These are phyloP conservation scores for Combretum micranthum DNA, from an alignment of 345 rosid species.

Conservation along the genomic window DNA sequence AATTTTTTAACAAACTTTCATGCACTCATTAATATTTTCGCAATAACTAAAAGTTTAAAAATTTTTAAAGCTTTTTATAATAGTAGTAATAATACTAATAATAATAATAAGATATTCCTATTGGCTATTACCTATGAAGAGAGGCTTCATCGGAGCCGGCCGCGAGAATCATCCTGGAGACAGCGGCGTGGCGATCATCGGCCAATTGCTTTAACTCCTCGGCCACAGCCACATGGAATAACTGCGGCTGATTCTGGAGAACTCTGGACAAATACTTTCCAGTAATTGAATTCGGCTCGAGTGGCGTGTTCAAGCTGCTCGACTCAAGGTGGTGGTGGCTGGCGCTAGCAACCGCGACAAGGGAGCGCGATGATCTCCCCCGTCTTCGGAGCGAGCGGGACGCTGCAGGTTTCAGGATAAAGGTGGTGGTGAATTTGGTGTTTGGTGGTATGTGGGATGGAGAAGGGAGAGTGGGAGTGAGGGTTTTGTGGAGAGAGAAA, in stretches of 20 bases:
- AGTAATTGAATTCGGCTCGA: slow-evolving; percentile 55
- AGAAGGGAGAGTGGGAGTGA: slow-evolving; percentile 23
- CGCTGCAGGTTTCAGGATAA: slow-evolving; percentile 7
- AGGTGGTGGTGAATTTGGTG: no score
- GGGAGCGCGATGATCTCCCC: slow-evolving; percentile 7
- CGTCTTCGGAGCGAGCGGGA: background rate
- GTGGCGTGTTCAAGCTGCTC: slow-evolving; percentile 79
- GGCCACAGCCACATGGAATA: slow-evolving; percentile 64
- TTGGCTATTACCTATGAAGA: slow-evolving; percentile 57
- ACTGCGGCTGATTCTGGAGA: slow-evolving; percentile 61
- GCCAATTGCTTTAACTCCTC: slow-evolving; percentile 73
- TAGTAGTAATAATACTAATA: no score
- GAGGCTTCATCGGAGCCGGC: slow-evolving; percentile 63
- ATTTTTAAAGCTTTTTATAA: no score
- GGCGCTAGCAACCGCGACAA: slow-evolving; percentile 39
- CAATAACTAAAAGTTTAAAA: no score
- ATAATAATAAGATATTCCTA: background rate
- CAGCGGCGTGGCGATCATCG: slow-evolving; percentile 48
- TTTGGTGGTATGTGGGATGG: background rate
- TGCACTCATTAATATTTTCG: no score
- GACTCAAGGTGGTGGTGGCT: slow-evolving; percentile 85
- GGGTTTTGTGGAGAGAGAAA: slow-evolving; percentile 27
- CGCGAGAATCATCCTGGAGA: slow-evolving; percentile 50
- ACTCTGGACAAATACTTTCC: slow-evolving; percentile 75
- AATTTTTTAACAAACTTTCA: no score